Percentiles rank a stretch among this genome's conserved stretches.
Conservation (phyloP, 1,284 basidiomycete species). For the Sporisorium sorghi region DNA sequence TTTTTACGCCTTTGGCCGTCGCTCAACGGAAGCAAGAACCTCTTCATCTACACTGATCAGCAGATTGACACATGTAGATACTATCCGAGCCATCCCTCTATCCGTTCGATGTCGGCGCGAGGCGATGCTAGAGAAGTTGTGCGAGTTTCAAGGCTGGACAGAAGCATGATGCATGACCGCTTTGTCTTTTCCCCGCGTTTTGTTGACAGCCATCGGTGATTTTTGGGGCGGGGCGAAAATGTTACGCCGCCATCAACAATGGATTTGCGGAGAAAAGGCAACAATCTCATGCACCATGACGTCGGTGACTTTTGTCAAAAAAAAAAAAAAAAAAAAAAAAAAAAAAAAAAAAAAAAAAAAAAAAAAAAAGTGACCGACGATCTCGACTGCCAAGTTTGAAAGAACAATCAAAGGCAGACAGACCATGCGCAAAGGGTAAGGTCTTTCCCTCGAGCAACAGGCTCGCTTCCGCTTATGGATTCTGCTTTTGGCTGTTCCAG, state of each 20-base stretch:
- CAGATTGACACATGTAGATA: neutral
- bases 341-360: too few relatives aligned
- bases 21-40: neutral
- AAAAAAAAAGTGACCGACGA: neutral
- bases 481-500: too few relatives aligned
- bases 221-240: neutral
- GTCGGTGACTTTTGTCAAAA: constrained; percentile 2
- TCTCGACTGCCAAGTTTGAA: neutral
- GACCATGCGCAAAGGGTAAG: too few relatives aligned
- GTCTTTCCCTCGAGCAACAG: too few relatives aligned
- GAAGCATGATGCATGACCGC: neutral
- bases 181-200: constrained; percentile 6
- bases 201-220: neutral
- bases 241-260: neutral
- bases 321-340: too few relatives aligned
- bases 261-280: neutral
- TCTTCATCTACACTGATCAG: neutral
- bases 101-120: neutral
- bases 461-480: too few relatives aligned
- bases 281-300: constrained; percentile 5
- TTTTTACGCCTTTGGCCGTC: neutral
- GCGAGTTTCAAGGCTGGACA: neutral
- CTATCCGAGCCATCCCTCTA: neutral
- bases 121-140: neutral
- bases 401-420: too few relatives aligned